These are phyloP conservation scores for Gossypium stocksii DNA, from an alignment of 345 rosid species.

Conservation along the genomic window DNA sequence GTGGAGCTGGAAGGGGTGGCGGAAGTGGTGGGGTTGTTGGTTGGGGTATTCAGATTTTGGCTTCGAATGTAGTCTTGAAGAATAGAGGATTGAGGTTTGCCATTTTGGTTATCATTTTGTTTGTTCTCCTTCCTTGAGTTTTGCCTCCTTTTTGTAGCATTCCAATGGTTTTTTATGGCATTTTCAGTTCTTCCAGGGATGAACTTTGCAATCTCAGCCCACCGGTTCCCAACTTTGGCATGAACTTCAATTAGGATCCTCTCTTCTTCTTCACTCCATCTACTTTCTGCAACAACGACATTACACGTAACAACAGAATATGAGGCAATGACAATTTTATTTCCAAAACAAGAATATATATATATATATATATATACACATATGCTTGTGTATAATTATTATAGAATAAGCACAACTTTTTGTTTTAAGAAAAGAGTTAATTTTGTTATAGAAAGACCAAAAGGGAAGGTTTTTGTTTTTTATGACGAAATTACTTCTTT, in stretches of 20 bases:
- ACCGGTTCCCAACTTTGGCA: conserved; percentile 67
- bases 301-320: neutral
- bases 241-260: conserved; percentile 66
- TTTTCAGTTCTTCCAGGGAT: conserved; percentile 90
- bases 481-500: neutral
- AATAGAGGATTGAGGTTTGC: conserved; percentile 44
- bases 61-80: conserved; percentile 83
- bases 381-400: no score
- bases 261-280: conserved; percentile 95
- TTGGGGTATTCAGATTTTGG: conserved; percentile 26
- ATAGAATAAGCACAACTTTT: no score
- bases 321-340: neutral
- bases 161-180: conserved; percentile 92
- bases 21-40: conserved; percentile 17
- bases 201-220: conserved; percentile 92
- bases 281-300: conserved; percentile 48
- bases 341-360: neutral
- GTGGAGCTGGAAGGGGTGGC: conserved; percentile 32
- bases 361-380: neutral
- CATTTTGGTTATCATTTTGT: conserved; percentile 28
- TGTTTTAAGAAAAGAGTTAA: neutral
- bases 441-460: conserved; percentile 9
- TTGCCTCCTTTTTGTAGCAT: conserved; percentile 82
- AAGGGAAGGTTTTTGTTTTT: neutral
- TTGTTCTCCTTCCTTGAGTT: conserved; percentile 62